Conservation (phyloP, 2,329 filamentous ascomycete species). For the Pseudogymnoascus sp. region DNA sequence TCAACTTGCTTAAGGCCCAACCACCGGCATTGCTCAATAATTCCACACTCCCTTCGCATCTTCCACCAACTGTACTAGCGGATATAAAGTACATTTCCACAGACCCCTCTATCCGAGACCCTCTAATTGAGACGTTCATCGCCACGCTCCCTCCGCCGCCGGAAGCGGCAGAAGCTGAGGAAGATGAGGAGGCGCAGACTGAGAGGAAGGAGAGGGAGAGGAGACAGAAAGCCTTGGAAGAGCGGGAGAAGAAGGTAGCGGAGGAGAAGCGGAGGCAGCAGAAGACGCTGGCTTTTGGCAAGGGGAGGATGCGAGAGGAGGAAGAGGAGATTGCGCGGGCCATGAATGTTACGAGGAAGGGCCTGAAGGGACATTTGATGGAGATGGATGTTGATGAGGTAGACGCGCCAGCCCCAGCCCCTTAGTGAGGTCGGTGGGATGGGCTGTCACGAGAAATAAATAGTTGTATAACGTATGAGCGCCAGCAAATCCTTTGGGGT, state of each 20-base stretch:
- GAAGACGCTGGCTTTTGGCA: slow-evolving; percentile 52
- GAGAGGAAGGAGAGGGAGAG: slow-evolving; percentile 47
- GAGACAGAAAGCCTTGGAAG: slow-evolving; percentile 60
- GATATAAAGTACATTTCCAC: slow-evolving; percentile 67
- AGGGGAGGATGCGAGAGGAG: slow-evolving; percentile 55
- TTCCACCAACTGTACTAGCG: slow-evolving; percentile 56
- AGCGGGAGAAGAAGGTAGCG: slow-evolving; percentile 54
- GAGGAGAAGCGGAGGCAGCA: slow-evolving; percentile 56
- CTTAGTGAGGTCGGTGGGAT: neutral
- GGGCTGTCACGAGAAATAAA: neutral
- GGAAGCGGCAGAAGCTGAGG: slow-evolving; percentile 36
- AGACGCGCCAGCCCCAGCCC: neutral
- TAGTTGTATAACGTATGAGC: neutral
- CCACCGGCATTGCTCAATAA: slow-evolving; percentile 54
- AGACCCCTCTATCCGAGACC: slow-evolving; percentile 52
- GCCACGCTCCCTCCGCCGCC: slow-evolving; percentile 55
- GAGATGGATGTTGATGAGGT: slow-evolving; percentile 13
- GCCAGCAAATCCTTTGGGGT: neutral
- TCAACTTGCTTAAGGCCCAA: slow-evolving; percentile 54
- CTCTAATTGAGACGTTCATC: slow-evolving; percentile 60
- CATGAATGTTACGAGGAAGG: slow-evolving; percentile 61
- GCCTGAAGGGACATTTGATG: slow-evolving; percentile 54
- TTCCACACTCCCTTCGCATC: slow-evolving; percentile 44
- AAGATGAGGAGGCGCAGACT: slow-evolving; percentile 45
- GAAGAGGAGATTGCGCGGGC: slow-evolving; percentile 62